phyloP scores from a whole-genome alignment of 73 alveolate genomes.

The Paramecium bursaria region DNA sequence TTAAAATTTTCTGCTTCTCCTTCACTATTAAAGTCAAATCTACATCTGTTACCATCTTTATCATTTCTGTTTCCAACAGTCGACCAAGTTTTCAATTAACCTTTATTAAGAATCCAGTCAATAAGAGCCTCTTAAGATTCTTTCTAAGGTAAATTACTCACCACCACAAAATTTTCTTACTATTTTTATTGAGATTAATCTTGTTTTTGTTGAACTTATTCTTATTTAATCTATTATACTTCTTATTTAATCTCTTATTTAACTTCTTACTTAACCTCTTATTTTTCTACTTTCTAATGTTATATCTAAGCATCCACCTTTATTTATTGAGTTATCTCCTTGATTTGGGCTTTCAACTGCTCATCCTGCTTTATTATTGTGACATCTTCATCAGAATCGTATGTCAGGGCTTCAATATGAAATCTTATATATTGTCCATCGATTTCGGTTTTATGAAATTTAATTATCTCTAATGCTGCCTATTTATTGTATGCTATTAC shows the following conservation, averaged over 20 bases:
- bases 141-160: not conserved
- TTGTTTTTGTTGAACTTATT: not conserved
- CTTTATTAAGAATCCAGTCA: not conserved
- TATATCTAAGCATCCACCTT: too few relatives aligned
- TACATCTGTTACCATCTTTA: not conserved
- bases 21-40: not conserved
- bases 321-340: not conserved
- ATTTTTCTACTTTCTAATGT: not conserved
- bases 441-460: conserved; percentile 12
- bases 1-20: not conserved
- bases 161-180: not conserved
- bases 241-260: not conserved
- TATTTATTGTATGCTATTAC: conserved; percentile 6
- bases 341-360: conserved; percentile 1
- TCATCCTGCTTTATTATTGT: not conserved
- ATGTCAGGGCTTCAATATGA: conserved; percentile 4
- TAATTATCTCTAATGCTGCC: not conserved
- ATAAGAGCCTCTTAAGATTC: not conserved
- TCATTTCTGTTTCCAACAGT: not conserved
- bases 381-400: conserved; percentile 48
- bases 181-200: not conserved
- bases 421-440: not conserved
- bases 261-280: not conserved
- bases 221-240: not conserved
- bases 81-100: not conserved